Base-by-base conservation (phyloP, 495 filamentous ascomycete genomes). In the Paragyromitra xinjiangensis region DNA sequence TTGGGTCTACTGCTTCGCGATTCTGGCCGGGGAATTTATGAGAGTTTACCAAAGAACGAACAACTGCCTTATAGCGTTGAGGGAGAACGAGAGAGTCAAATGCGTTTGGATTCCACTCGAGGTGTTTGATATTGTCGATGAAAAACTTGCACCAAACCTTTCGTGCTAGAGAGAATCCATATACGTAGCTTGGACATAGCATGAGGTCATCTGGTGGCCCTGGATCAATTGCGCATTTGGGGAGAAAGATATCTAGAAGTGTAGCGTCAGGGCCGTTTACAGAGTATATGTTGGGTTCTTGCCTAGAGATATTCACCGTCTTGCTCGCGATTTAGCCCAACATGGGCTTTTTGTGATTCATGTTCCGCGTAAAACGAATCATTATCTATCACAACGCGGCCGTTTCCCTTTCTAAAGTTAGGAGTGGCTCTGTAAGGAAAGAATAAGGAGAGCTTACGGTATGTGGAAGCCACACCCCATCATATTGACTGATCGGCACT, bases 51-150 rank as follows among this genome's bases (percentile, higher is more conserved):
- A 56, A 26, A 29, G 19, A 24, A 2, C 24, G 19, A 19, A 56
- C 69, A 7, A 69, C 63, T 59, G 86, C 83, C 75, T 88, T 88
- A 64, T 85, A 83, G 34, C 85, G 83, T 29, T 75, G 62, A 0
- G 83, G 83, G 34, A 88, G 79, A 14, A 88, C 85, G 3, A 88
- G 81, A 64, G 80, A 83, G 26, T 87, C 85, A 69, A 88, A 88
- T 3, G 86, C 86, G 26, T 78, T 77, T 4, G 65, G 71, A 69
- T 78, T 85, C 80, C 84, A 88, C 11, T 81, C 78, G 67, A 86
- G 84, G 22, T 85, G 84, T 5, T 80, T 71, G 64, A 87, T 83
- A 40, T 56, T 75, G 78, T 84, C 82, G 64, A 86, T 82, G 66
- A 79, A 83, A 73, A 87, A 84, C 22, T 84, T 81, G 24, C 85